Evolutionary conservation across 192 early-diverging fungal species (phyloP), one percentile per base, ranked within the genome.

Genomic region (Ambispora gerdemannii): DNA sequence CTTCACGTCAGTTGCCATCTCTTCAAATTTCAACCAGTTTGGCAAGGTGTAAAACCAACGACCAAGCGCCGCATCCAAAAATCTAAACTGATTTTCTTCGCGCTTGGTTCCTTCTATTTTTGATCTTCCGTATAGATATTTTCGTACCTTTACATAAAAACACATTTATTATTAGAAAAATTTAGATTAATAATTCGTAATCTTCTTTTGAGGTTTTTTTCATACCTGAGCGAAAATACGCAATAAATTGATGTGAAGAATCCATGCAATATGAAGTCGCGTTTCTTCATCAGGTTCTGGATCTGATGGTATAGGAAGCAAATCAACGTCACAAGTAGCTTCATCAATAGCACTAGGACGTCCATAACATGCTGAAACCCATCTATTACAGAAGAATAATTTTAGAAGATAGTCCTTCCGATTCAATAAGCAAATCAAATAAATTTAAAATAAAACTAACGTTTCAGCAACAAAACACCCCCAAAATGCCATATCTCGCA

Each of bases 401-500:
- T 34, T 63, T 13, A 0, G 13, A 36, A n/a, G 4, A 63, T 25
- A 27, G 20, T 2, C 4, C 28, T 27, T 19, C 11, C 17, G 13
- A 60, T 3, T 30, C 32, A 31, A 33, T 0, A 13, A 24, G 7
- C 31, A 52, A 52, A 35, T 27, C n/a, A 51, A 43, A 33, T 0
- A 22, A 15, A 30, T 33, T 8, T 31, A 19, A 33, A 33, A 19
- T 11, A 22, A 53, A 10, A 32, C n/a, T 67, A 25, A 69, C 67
- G 53, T 43, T 58, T 69, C 67, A 2, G 52, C 30, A 53, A 56
- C 20, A 38, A 69, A 69, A 33, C 51, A 69, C 10, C 67, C 67
- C 67, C 67, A 69, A 35, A 69, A 69, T 56, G 67, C 67, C 67
- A 69, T 69, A 43, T 69, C 67, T 56, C 67, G 53, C 67, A 69